These are phyloP conservation scores for Fusarium sp. DNA, from an alignment of 2,329 filamentous ascomycete genomes.

Conservation along the genomic window DNA sequence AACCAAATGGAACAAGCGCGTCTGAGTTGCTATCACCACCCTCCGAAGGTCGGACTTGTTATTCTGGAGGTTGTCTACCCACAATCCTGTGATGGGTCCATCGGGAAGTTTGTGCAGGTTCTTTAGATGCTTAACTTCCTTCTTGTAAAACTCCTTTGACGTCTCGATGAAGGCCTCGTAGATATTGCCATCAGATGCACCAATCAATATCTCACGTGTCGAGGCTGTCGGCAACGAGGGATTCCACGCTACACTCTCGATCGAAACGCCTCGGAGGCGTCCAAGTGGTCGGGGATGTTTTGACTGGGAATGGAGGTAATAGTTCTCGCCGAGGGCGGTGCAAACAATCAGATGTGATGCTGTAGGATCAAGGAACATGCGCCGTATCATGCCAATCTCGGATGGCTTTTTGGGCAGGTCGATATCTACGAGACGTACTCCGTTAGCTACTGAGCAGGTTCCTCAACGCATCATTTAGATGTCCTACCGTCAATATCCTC, in stretches of 20 bases:
- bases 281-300: constrained; percentile 86
- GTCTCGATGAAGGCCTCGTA: constrained; percentile 97
- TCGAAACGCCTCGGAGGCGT: constrained; percentile 84
- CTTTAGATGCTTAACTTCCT: constrained; percentile 93
- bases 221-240: constrained; percentile 92
- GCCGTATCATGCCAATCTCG: constrained; percentile 91
- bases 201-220: constrained; percentile 92
- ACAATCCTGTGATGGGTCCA: constrained; percentile 86
- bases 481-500: constrained; percentile 89
- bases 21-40: constrained; percentile 84
- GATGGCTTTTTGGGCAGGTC: constrained; percentile 94
- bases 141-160: constrained; percentile 92
- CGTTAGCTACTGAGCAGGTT: constrained; percentile 24
- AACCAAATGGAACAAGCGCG: constrained; percentile 82
- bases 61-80: constrained; percentile 80
- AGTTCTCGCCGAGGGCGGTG: constrained; percentile 94
- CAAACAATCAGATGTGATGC: constrained; percentile 94
- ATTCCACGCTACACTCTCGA: constrained; percentile 95
- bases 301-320: constrained; percentile 96
- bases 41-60: constrained; percentile 79
- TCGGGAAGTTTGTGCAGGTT: constrained; percentile 85
- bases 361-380: constrained; percentile 97
- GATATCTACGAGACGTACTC: constrained; percentile 75
- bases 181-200: constrained; percentile 91
- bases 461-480: neutral